Conservation (phyloP, 208 protist genomes). For the Leishmania amazonensis region DNA sequence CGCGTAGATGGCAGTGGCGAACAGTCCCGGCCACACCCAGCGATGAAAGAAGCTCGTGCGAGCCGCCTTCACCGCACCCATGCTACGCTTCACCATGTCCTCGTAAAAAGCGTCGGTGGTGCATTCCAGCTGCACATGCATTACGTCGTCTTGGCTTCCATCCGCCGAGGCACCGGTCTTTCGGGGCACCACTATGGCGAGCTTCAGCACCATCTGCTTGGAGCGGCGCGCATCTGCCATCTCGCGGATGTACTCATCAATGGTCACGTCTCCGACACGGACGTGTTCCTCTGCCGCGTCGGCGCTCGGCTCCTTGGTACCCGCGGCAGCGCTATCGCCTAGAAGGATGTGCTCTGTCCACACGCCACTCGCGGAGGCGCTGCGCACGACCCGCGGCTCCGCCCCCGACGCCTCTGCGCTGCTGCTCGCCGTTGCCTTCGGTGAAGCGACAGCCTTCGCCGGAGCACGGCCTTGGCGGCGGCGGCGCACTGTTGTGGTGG, state of each 20-base stretch:
- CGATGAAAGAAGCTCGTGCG: slow-evolving; percentile 36
- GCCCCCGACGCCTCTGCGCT: not conserved
- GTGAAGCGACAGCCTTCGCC: not conserved
- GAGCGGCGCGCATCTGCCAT: slow-evolving; percentile 12
- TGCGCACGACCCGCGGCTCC: slow-evolving; percentile 1
- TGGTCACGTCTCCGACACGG: slow-evolving; percentile 11
- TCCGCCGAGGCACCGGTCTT: not conserved
- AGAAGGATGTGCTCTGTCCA: slow-evolving; percentile 21
- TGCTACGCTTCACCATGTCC: slow-evolving; percentile 5
- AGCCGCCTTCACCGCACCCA: slow-evolving; percentile 14
- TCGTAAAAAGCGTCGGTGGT: slow-evolving; percentile 29
- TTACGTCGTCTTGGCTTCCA: not conserved
- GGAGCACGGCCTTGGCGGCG: not conserved
- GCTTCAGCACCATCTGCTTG: slow-evolving; percentile 13
- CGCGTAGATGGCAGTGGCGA: slow-evolving; percentile 39
- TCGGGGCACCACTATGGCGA: slow-evolving; percentile 7
- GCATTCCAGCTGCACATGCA: slow-evolving; percentile 41
- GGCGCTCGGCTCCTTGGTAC: not conserved
- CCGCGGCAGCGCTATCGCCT: not conserved
- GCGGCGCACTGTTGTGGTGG: not conserved
- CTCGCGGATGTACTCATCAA: slow-evolving; percentile 15
- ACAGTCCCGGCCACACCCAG: slow-evolving; percentile 49
- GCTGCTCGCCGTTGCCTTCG: not conserved
- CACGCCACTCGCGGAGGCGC: slow-evolving; percentile 6
- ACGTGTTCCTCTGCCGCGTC: slow-evolving; percentile 13